A percentile compares a stretch with the other conserved stretches of the same genome.
phyloP scores from a whole-genome alignment of 2,329 filamentous ascomycete genomes.

The Diaporthe vexans region DNA sequence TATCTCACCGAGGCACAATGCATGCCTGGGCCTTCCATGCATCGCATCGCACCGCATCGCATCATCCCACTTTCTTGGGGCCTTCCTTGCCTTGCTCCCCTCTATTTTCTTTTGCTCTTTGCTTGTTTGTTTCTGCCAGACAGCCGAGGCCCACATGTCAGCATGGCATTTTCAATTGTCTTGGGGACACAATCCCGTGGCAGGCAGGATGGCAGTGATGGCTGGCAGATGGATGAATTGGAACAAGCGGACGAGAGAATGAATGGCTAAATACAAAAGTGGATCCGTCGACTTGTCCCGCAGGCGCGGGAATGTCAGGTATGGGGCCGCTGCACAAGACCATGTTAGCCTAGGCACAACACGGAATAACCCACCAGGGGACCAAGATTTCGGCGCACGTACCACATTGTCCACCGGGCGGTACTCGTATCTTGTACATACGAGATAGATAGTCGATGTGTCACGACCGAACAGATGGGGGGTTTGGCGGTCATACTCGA shows the following conservation, averaged over 20 bases:
- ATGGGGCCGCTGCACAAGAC: slow-evolving; percentile 33
- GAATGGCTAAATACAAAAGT: slow-evolving; percentile 31
- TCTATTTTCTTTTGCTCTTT: background rate
- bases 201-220: background rate
- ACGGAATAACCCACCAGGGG: slow-evolving; percentile 1
- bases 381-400: slow-evolving; percentile 9
- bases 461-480: background rate
- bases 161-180: background rate
- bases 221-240: background rate
- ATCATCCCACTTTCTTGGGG: slow-evolving; percentile 14
- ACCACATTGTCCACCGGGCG: background rate
- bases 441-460: background rate
- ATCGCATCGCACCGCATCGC: slow-evolving; percentile 8
- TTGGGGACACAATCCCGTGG: background rate
- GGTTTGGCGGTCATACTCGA: background rate
- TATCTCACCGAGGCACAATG: slow-evolving; percentile 33
- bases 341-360: slow-evolving; percentile 18
- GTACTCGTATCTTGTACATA: background rate
- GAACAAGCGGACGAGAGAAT: background rate
- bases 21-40: slow-evolving; percentile 15
- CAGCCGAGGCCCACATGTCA: slow-evolving; percentile 12
- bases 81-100: no score
- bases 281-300: slow-evolving; percentile 34
- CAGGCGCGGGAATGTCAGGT: slow-evolving; percentile 32
- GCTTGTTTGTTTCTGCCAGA: slow-evolving; percentile 9